These are phyloP conservation scores for Vitis cinerea DNA, from an alignment of 164 flowering plant genomes.

Conservation along the genomic window DNA sequence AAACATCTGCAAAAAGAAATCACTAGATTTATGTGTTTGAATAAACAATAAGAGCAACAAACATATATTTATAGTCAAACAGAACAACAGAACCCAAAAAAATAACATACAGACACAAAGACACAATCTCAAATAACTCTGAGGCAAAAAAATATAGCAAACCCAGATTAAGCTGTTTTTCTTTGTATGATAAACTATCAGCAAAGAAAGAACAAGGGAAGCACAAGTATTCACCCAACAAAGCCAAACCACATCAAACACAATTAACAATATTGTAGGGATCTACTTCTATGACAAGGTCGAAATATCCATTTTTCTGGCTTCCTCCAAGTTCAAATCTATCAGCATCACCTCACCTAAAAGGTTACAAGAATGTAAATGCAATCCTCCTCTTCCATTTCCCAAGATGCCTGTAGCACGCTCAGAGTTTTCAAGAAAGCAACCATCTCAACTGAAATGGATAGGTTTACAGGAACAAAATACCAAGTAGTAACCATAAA, in stretches of 20 bases:
- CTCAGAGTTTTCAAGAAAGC: background rate
- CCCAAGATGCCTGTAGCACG: background rate
- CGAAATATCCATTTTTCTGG: background rate
- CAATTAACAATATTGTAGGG: background rate
- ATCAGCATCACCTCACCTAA: background rate
- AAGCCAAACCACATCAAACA: background rate
- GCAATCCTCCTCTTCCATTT: background rate
- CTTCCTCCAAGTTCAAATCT: background rate
- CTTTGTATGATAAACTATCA: background rate
- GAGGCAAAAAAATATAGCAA: too few relatives aligned
- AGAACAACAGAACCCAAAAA: too few relatives aligned
- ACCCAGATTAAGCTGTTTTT: too few relatives aligned
- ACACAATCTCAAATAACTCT: too few relatives aligned
- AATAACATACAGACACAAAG: too few relatives aligned
- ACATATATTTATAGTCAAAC: background rate
- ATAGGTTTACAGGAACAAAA: background rate
- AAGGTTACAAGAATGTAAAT: background rate
- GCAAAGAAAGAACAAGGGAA: background rate
- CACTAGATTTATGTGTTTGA: background rate
- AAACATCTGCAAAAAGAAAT: background rate
- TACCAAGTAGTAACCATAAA: background rate
- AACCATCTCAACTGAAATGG: background rate
- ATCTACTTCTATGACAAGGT: background rate
- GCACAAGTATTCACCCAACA: background rate
- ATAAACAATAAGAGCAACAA: background rate